Base-by-base conservation (phyloP, 2,329 filamentous ascomycete genomes). In the Trichoderma aggressivum region DNA sequence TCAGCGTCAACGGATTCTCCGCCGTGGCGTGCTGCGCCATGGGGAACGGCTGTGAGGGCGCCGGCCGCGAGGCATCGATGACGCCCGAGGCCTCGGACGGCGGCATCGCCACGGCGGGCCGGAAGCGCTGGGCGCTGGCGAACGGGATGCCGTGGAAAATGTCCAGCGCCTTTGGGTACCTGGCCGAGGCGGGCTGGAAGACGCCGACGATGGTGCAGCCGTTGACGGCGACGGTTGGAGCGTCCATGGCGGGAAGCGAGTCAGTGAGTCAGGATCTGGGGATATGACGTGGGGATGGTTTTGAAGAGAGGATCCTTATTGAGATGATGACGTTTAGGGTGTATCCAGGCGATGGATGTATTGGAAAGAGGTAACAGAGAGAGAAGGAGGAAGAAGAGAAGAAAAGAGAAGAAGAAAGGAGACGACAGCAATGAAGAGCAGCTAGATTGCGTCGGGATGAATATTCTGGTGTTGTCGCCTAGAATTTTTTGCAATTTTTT, bases 1-100 rank as follows among this genome's bases (percentile, higher is more conserved):
- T 88, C 8, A 84, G 76, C 72, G 84, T 86, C 32, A 89, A 80
- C 70, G 86, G 88, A 76, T 87, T 81, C 78, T 89, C 87, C 62
- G 82, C 77, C 68, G 79, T 77, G n/a, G 76, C 77, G 69, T 79
- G 72, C 28, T 73, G 71, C 21, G 74, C 75, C 72, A 72, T 72
- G 50, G 74, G 72, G 21, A 43, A 72, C 14, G 76, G 76, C 73
- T 74, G 73, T 28, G 64, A 61, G 34, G 77, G 75, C 1, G 84
- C 84, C 53, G 80, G 82, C 26, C 70, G 72, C 8, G 78, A 75
- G 2, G 84, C 82, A 5, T 80, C 74, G 43, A 82, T 76, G 3
- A 62, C 30, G 50, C 72, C 60, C 6, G 50, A 26, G 12, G 60
- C 24, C 24, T 58, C 70, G 59, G 10, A 73, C 73, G 26, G 74